These are phyloP conservation scores for Nakaseomyces nivariensis DNA, from an alignment of 1,139 yeast species.

Conservation along the genomic window DNA sequence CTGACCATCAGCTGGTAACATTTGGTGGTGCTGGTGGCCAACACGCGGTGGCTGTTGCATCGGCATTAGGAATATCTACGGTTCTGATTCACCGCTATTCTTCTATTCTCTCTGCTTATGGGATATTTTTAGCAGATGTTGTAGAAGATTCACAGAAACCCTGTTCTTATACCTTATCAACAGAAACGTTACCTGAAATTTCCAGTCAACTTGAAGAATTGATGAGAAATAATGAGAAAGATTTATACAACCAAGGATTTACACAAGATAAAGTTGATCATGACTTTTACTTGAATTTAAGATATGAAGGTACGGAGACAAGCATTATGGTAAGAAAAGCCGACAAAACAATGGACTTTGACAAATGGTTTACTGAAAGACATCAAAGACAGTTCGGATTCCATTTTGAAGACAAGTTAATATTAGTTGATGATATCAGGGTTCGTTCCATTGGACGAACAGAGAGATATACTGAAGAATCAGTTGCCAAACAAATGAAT, in stretches of 20 bases:
- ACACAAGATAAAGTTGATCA: slow-evolving; percentile 37
- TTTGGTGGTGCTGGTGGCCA: slow-evolving; percentile 59
- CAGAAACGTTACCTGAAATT: slow-evolving; percentile 29
- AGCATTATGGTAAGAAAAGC: slow-evolving; percentile 53
- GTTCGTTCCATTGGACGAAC: slow-evolving; percentile 57
- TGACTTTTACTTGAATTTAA: slow-evolving; percentile 64
- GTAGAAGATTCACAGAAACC: slow-evolving; percentile 63
- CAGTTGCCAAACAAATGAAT: slow-evolving; percentile 33
- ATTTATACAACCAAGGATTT: slow-evolving; percentile 27
- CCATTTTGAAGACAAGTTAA: slow-evolving; percentile 43
- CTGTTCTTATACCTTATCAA: slow-evolving; percentile 32
- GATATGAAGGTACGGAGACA: slow-evolving; percentile 84
- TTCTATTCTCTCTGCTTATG: slow-evolving; percentile 46
- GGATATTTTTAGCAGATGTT: slow-evolving; percentile 47
- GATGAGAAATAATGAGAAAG: slow-evolving; percentile 9
- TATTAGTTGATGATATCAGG: slow-evolving; percentile 75
- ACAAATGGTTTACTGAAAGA: slow-evolving; percentile 35
- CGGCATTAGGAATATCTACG: slow-evolving; percentile 37
- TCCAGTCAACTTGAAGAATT: slow-evolving; percentile 30
- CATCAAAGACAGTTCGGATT: slow-evolving; percentile 69
- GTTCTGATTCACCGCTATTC: slow-evolving; percentile 45
- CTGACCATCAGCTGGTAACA: slow-evolving; percentile 40
- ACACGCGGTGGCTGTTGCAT: slow-evolving; percentile 45
- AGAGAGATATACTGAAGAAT: slow-evolving; percentile 21
- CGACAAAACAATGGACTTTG: slow-evolving; percentile 27